Conservation (phyloP, 495 filamentous ascomycete genomes). For the Podospora conica region DNA sequence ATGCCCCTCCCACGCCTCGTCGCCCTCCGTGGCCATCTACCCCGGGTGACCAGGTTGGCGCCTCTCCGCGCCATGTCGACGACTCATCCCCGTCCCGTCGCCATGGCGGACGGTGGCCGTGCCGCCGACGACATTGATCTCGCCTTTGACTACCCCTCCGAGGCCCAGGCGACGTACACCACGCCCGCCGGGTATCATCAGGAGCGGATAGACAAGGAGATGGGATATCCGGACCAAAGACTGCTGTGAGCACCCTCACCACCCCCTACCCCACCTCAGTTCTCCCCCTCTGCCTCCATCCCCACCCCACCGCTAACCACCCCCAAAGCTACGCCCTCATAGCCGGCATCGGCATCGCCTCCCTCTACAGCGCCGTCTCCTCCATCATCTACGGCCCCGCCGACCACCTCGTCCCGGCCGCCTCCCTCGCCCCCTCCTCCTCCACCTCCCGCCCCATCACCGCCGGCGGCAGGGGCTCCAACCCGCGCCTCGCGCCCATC, state of each 20-base stretch:
- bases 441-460: no score
- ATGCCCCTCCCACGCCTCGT: not conserved
- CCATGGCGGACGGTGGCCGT: slow-evolving; percentile 8
- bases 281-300: not conserved
- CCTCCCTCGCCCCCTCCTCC: not conserved
- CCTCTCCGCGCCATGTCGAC: not conserved
- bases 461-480: no score
- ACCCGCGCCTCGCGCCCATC: no score
- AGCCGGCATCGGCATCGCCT: not conserved
- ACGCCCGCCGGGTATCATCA: slow-evolving; percentile 1
- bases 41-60: not conserved
- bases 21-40: not conserved
- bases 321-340: not conserved
- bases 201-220: slow-evolving; percentile 3
- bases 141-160: slow-evolving; percentile 26
- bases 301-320: not conserved
- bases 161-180: slow-evolving; percentile 14
- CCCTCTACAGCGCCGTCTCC: slow-evolving; percentile 3
- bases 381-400: not conserved
- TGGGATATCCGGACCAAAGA: slow-evolving; percentile 2
- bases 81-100: not conserved
- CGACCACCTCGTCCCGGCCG: not conserved
- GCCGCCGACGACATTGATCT: slow-evolving; percentile 22
- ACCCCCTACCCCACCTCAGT: no score
- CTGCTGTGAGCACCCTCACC: not conserved